Evolutionary conservation across 805 yeast species (phyloP).

Genomic region (Cyberlindnera lachancei): DNA sequence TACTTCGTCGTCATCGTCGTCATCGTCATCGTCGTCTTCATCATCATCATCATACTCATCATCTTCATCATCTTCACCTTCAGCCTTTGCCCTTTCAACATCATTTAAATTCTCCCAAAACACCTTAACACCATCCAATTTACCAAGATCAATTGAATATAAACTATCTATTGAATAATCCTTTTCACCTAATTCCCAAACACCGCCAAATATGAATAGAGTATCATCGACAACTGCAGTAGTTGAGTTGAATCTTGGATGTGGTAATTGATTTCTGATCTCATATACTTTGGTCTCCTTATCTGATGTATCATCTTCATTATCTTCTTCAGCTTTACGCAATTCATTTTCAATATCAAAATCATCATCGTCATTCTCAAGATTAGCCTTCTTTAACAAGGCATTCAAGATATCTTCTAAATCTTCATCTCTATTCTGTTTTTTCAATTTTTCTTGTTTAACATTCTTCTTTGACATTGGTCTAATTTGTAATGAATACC

Average conservation of each 20-base stretch:
- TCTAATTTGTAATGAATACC: constrained; percentile 70
- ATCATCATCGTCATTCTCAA: constrained; percentile 37
- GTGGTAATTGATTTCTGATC: constrained; percentile 62
- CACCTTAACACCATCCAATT: constrained; percentile 79
- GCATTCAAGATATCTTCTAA: constrained; percentile 74
- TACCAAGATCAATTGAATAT: constrained; percentile 79
- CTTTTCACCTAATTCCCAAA: constrained; percentile 81
- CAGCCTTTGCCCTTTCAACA: constrained; percentile 40
- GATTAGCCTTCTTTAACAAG: constrained; percentile 65
- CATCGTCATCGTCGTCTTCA: constrained; percentile 66
- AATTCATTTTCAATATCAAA: constrained; percentile 44
- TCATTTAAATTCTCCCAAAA: constrained; percentile 80
- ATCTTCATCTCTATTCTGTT: constrained; percentile 46
- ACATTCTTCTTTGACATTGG: constrained; percentile 47
- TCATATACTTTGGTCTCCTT: constrained; percentile 25
- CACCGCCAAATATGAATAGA: constrained; percentile 82
- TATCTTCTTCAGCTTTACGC: constrained; percentile 32
- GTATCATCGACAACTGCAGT: constrained; percentile 81
- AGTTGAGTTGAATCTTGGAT: constrained; percentile 80
- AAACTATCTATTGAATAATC: constrained; percentile 81
- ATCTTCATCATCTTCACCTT: constrained; percentile 50
- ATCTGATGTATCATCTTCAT: constrained; percentile 4
- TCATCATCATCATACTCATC: constrained; percentile 60
- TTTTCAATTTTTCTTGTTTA: constrained; percentile 40
- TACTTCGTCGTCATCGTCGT: constrained; percentile 50